Evolutionary conservation across 2,329 filamentous ascomycete genomes (phyloP), one percentile per base, ranked within the genome.

Genomic region (Monosporascus ibericus): DNA sequence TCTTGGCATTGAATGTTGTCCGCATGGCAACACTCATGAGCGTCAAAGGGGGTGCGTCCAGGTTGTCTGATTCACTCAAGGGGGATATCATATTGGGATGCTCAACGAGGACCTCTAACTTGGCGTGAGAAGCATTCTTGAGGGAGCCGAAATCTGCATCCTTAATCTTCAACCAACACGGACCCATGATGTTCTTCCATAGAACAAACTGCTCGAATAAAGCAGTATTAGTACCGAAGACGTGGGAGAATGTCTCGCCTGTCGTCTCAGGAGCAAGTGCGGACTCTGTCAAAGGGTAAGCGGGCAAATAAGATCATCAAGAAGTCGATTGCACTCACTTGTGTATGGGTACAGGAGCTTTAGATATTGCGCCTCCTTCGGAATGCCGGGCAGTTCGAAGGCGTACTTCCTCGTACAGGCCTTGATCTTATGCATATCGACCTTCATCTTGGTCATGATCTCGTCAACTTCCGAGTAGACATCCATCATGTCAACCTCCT

Each of bases 111-210:
- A 95, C 85, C 70, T 99, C 94, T 11, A 99, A 82, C 71, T 96
- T 97, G 77, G 94, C 96, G 81, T 95, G 94, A 1, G 94, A 99
- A 11, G 91, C 88, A 62, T 96, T 96, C 70, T 90, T 92, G 60
- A 97, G 79, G 6, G 87, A 78, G 18, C 81, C 80, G 66, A 95
- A 96, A 68, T 96, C 86, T 30, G 88, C 88, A 59, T 88, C 86
- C 59, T 91, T 81, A 51, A 99, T 94, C 66, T 87, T 92, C 46
- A 99, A 80, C 94, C 94, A 99, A 69, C 94, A 97, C 30, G 94
- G 94, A 1, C 94, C 94, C 92, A 96, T 99, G 62, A 99, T 89
- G 66, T 96, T 95, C 74, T 96, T 97, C 88, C 92, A 96, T 5
- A 99, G 79, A 20, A 99, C 94, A 66, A 99, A 99, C 63, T 99